Evolutionary conservation across 73 alveolate species (phyloP), one percentile per base, ranked within the genome.

Genomic region (Uronychia binucleata): DNA sequence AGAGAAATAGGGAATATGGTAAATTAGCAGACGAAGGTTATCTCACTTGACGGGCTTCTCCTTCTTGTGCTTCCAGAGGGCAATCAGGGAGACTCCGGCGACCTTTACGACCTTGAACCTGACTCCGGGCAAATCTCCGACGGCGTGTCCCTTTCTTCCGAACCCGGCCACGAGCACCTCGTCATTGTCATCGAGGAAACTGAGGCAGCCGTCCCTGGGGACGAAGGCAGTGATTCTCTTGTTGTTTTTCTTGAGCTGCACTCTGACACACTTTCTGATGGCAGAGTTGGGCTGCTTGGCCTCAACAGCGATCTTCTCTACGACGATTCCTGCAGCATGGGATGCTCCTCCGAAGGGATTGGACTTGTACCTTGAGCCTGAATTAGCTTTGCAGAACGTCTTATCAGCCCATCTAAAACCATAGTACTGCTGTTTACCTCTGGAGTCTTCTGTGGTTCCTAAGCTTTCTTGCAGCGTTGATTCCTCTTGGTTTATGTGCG

Each of bases 281-380:
- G 99, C 99, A 30, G 99, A 96, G 95, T 96, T 96, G 75, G 99
- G 99, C 97, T 95, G 98, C 91, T 96, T 96, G 83, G 99, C 99
- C 83, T 96, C 99, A 67, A 95, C 98, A 88, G 98, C 97, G 78
- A 95, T 94, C 94, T 95, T 95, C 95, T 96, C 98, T 81, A 96
- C 97, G 74, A 96, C 99, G 78, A 96, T 96, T 83, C 99, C 99
- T 67, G 98, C 95, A 58, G 99, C 98, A 84, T 93, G 97, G 31
- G 99, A 95, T 31, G 99, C 94, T 85, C 95, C 98, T 83, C 92
- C 95, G 97, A 96, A 95, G 78, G 99, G 99, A 74, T 94, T 94
- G 82, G 96, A 79, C 92, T 94, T 93, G 98, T 96, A 94, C 93
- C 82, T 87, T 74, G 99, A 86, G 57, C 93, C 96, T 74, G 94